A percentile compares a stretch with the other conserved stretches of the same genome.
Evolutionary conservation across 192 early-diverging fungal genomes (phyloP).

Genomic region (Umbelopsis sp.): DNA sequence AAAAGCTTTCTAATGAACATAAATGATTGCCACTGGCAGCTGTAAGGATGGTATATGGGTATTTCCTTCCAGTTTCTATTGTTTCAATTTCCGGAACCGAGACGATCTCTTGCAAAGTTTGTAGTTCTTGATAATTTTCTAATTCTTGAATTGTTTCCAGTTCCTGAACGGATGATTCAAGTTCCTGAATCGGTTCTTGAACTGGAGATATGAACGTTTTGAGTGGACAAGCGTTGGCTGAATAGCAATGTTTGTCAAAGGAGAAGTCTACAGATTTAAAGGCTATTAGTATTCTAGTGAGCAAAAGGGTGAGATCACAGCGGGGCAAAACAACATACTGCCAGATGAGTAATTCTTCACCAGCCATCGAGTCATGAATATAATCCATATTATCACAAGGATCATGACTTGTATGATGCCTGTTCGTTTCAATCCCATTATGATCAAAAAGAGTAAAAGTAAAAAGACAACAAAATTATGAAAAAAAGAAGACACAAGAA

Average conservation of each 20-base stretch:
- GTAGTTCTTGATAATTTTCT: too few relatives aligned
- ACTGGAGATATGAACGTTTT: neutral
- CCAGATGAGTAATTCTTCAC: neutral
- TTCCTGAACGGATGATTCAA: neutral
- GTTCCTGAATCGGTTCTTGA: slow-evolving; percentile 2
- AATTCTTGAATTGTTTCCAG: neutral
- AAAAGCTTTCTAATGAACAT: slow-evolving; percentile 53
- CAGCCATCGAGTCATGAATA: neutral
- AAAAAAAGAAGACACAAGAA: too few relatives aligned
- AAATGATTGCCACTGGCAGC: slow-evolving; percentile 59
- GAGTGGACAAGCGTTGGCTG: neutral
- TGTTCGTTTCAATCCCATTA: slow-evolving; percentile 12
- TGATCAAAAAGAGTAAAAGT: neutral
- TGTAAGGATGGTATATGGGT: slow-evolving; percentile 52
- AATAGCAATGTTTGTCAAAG: neutral
- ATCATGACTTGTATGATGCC: slow-evolving; percentile 14
- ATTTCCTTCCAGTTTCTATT: neutral
- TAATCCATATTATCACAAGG: slow-evolving; percentile 6
- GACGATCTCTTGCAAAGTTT: too few relatives aligned
- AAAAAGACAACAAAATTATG: neutral
- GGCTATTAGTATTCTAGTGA: neutral
- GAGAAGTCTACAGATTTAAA: neutral
- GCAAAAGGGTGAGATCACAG: neutral
- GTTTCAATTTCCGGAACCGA: too few relatives aligned
- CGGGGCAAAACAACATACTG: neutral